Conservation (phyloP, 345 rosid species). For the Camelina hispida region DNA sequence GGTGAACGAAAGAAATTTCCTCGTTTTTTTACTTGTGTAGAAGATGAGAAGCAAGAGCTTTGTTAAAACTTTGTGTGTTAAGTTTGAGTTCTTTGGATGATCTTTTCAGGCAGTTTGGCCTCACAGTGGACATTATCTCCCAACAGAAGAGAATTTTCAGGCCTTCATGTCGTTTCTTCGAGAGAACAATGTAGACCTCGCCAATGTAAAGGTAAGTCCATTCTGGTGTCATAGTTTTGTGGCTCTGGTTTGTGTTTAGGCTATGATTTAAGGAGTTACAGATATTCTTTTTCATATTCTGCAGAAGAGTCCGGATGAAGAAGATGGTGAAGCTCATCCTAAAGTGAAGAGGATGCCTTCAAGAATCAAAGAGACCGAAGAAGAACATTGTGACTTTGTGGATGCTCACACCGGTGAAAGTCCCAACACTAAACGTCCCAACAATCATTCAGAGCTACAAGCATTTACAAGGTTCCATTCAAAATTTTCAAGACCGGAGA, state of each 20-base stretch:
- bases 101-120: slow-evolving; percentile 83
- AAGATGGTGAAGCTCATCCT: slow-evolving; percentile 50
- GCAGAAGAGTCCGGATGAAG: slow-evolving; percentile 73
- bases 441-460: slow-evolving; percentile 37
- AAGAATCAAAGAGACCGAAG: slow-evolving; percentile 38
- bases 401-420: slow-evolving; percentile 37
- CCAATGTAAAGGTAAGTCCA: slow-evolving; percentile 51
- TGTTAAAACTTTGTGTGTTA: slow-evolving; percentile 16
- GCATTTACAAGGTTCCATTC: slow-evolving; percentile 43
- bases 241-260: slow-evolving; percentile 8
- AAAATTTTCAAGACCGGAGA: slow-evolving; percentile 50
- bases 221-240: slow-evolving; percentile 40
- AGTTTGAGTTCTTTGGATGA: slow-evolving; percentile 34
- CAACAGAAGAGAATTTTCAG: slow-evolving; percentile 89
- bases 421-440: slow-evolving; percentile 30
- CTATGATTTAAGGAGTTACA: slow-evolving; percentile 23
- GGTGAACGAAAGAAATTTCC: slow-evolving; percentile 48
- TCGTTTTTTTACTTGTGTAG: slow-evolving; percentile 11
- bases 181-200: slow-evolving; percentile 73
- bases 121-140: slow-evolving; percentile 96
- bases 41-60: slow-evolving; percentile 8
- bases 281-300: slow-evolving; percentile 9
- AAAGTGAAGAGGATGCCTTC: slow-evolving; percentile 41
- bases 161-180: slow-evolving; percentile 71
- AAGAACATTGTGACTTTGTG: slow-evolving; percentile 42